phyloP scores from a whole-genome alignment of 2,329 filamentous ascomycete species.

The Capronia coronata region DNA sequence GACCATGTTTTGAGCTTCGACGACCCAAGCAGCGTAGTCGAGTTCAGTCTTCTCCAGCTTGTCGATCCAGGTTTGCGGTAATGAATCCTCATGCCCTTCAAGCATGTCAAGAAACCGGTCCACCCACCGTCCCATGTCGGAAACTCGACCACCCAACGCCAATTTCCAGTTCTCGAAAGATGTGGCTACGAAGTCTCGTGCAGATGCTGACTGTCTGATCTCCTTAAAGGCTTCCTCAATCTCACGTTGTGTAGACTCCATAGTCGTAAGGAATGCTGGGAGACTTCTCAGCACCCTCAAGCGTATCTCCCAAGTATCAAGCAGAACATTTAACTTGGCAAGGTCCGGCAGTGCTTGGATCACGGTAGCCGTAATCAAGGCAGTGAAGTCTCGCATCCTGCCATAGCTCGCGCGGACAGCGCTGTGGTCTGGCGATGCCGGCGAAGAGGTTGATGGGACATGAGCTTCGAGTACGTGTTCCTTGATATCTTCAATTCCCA shows the following conservation, averaged over 20 bases:
- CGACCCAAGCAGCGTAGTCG: conserved; percentile 73
- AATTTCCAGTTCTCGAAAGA: conserved; percentile 42
- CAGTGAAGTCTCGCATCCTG: conserved; percentile 80
- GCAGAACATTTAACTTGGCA: conserved; percentile 63
- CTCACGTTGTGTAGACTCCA: conserved; percentile 43
- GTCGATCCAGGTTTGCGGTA: conserved; percentile 84
- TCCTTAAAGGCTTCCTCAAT: conserved; percentile 35
- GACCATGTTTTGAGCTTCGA: conserved; percentile 67
- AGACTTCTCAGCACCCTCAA: conserved; percentile 67
- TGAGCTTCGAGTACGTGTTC: conserved; percentile 77
- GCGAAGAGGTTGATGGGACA: conserved; percentile 38
- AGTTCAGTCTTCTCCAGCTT: conserved; percentile 73
- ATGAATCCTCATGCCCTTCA: conserved; percentile 73
- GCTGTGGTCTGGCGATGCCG: conserved; percentile 38
- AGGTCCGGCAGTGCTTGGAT: conserved; percentile 80
- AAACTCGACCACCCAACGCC: conserved; percentile 62
- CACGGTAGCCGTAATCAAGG: conserved; percentile 83
- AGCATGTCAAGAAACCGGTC: conserved; percentile 82
- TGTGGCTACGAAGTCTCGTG: conserved; percentile 29
- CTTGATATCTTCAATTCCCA: conserved; percentile 69
- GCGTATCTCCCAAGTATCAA: conserved; percentile 72
- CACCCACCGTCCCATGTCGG: conserved; percentile 62
- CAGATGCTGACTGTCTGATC: conserved; percentile 25
- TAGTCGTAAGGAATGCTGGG: conserved; percentile 58
- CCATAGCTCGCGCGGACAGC: conserved; percentile 49